phyloP scores from a whole-genome alignment of 371 early-diverging fungal genomes.

The Apophysomyces variabilis region DNA sequence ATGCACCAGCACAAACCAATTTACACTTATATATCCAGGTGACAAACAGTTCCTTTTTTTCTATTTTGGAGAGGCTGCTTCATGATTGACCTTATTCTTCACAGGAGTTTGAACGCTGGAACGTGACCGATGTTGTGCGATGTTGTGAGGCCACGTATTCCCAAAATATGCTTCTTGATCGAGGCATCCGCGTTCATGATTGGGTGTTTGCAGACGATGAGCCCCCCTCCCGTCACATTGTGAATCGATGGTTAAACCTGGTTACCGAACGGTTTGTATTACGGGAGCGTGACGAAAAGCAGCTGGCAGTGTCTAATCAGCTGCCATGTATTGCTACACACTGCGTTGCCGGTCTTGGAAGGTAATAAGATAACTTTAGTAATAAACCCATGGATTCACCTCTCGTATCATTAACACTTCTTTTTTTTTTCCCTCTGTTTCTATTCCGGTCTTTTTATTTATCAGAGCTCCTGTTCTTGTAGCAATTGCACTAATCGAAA shows the following conservation, averaged over 20 bases:
- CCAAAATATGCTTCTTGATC: slow-evolving; percentile 49
- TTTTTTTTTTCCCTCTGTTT: too few relatives aligned
- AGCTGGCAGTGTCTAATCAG: slow-evolving; percentile 2
- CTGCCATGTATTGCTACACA: slow-evolving; percentile 76
- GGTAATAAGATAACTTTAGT: slow-evolving; percentile 27
- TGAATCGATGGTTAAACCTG: slow-evolving; percentile 72
- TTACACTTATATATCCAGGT: slow-evolving; percentile 51
- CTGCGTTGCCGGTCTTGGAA: slow-evolving; percentile 82
- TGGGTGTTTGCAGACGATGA: slow-evolving; percentile 81
- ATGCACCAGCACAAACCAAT: slow-evolving; percentile 55
- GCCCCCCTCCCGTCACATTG: slow-evolving; percentile 69
- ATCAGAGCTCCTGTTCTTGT: slow-evolving; percentile 65
- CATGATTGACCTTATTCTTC: background rate
- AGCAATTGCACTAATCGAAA: slow-evolving; percentile 79
- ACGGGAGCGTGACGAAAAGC: slow-evolving; percentile 28
- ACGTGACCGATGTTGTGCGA: slow-evolving; percentile 88
- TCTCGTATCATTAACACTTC: too few relatives aligned
- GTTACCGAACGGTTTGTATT: slow-evolving; percentile 49
- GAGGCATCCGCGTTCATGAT: slow-evolving; percentile 77
- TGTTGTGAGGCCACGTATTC: slow-evolving; percentile 91
- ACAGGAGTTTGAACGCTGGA: slow-evolving; percentile 68
- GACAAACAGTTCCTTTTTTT: background rate
- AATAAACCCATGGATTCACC: too few relatives aligned
- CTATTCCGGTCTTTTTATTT: too few relatives aligned
- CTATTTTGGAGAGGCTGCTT: too few relatives aligned